Evolutionary conservation across 1,139 yeast species (phyloP).

Genomic region (Geotrichum aggregatum): DNA sequence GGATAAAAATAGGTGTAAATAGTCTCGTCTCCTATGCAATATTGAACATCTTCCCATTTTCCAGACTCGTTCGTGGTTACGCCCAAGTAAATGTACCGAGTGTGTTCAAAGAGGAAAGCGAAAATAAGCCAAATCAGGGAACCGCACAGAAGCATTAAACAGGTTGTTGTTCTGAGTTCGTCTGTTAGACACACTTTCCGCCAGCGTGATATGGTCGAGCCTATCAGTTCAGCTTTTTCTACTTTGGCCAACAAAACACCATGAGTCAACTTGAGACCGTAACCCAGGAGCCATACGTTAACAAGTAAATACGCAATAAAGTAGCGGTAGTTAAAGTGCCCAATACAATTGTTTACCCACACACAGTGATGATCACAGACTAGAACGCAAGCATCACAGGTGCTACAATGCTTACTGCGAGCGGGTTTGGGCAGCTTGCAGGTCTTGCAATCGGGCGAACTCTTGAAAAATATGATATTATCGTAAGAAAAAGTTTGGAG

Average conservation of each 20-base stretch:
- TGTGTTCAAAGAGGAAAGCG: conserved; percentile 59
- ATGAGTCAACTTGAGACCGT: conserved; percentile 54
- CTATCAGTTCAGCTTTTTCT: conserved; percentile 7
- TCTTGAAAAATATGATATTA: conserved; percentile 37
- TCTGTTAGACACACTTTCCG: conserved; percentile 24
- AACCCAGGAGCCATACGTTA: conserved; percentile 53
- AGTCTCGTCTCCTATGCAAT: conserved; percentile 49
- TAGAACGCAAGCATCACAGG: conserved; percentile 63
- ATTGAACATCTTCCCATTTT: conserved; percentile 76
- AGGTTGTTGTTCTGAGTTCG: conserved; percentile 47
- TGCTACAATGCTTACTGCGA: conserved; percentile 81
- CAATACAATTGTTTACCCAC: conserved; percentile 93
- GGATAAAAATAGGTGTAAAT: conserved; percentile 38
- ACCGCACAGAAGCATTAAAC: conserved; percentile 50
- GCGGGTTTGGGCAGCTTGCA: conserved; percentile 75
- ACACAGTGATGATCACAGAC: conserved; percentile 87
- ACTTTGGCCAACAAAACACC: conserved; percentile 31
- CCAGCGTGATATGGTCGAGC: background rate
- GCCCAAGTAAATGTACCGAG: conserved; percentile 65
- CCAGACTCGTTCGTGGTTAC: conserved; percentile 86
- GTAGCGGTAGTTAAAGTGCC: conserved; percentile 67
- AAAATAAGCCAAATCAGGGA: conserved; percentile 50
- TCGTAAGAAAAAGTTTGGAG: conserved; percentile 46
- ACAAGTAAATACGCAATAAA: conserved; percentile 59
- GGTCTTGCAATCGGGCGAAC: conserved; percentile 47